phyloP scores from a whole-genome alignment of 2,329 filamentous ascomycete genomes.

The Huntiella abstrusa region DNA sequence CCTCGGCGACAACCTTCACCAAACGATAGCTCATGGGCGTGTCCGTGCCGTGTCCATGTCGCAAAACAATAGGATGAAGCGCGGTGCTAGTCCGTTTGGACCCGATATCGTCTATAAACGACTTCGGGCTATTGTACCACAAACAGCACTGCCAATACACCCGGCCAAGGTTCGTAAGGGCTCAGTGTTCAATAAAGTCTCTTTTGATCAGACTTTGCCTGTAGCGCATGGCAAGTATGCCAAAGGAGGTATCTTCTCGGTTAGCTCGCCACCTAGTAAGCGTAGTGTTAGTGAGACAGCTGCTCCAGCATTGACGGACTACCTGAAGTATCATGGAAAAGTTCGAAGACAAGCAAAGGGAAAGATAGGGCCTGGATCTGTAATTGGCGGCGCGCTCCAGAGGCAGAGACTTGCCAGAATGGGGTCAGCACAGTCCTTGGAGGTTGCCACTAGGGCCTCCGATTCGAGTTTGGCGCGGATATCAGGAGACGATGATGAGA shows the following conservation, averaged over 20 bases:
- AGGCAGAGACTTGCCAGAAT: no score
- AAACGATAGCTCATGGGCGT: neutral
- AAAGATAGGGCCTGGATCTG: no score
- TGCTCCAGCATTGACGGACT: conserved; percentile 27
- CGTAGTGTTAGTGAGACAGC: conserved; percentile 18
- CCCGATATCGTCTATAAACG: conserved; percentile 40
- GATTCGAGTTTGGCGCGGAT: no score
- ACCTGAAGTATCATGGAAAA: conserved; percentile 29
- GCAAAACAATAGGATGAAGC: conserved; percentile 19
- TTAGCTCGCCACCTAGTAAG: conserved; percentile 18
- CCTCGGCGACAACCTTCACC: conserved; percentile 24
- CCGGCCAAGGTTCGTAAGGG: conserved; percentile 18
- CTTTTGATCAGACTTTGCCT: conserved; percentile 33
- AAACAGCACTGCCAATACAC: conserved; percentile 13
- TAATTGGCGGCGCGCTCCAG: no score
- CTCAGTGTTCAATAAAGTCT: conserved; percentile 35
- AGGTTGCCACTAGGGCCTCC: no score
- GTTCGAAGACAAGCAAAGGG: conserved; percentile 14
- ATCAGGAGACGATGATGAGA: conserved; percentile 12
- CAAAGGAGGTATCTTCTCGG: conserved; percentile 35
- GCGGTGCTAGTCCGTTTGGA: conserved; percentile 37
- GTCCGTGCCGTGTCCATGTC: conserved; percentile 14
- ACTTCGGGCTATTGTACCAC: conserved; percentile 28
- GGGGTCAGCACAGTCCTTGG: no score
- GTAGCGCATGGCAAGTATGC: conserved; percentile 40